Conservation (phyloP, 2,329 filamentous ascomycete species). For the Cytospora schulzeri region DNA sequence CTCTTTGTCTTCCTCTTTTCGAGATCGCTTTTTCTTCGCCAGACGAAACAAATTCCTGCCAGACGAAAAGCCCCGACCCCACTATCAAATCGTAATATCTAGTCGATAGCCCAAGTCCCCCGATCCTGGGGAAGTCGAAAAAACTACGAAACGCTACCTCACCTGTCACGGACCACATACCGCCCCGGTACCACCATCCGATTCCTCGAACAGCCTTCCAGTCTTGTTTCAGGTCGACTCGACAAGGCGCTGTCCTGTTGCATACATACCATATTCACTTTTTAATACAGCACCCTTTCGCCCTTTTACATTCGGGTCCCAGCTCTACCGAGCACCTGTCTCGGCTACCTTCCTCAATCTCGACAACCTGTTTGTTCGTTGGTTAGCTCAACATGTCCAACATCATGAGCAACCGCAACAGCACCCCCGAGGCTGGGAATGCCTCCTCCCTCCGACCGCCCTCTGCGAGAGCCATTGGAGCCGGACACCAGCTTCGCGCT, state of each 20-base stretch:
- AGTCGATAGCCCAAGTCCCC: constrained; percentile 13
- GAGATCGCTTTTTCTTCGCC: constrained; percentile 41
- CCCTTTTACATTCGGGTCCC: constrained; percentile 23
- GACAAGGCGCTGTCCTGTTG: constrained; percentile 30
- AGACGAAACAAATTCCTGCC: constrained; percentile 35
- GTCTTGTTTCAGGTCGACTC: constrained; percentile 42
- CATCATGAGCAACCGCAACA: constrained; percentile 86
- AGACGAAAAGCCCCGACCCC: constrained; percentile 19
- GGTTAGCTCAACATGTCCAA: constrained; percentile 63
- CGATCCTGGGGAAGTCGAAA: constrained; percentile 24
- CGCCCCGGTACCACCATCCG: constrained; percentile 29
- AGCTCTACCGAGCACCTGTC: constrained; percentile 25
- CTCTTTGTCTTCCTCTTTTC: constrained; percentile 24
- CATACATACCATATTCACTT: constrained; percentile 28
- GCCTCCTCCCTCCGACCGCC: constrained; percentile 82
- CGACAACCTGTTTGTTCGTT: constrained; percentile 18
- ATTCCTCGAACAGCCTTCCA: constrained; percentile 36
- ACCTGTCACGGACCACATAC: constrained; percentile 40
- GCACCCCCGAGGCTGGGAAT: constrained; percentile 88
- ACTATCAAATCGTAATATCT: constrained; percentile 27
- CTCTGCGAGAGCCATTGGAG: constrained; percentile 73
- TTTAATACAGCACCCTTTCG: constrained; percentile 28
- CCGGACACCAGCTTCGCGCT: constrained; percentile 84
- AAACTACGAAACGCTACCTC: constrained; percentile 41
- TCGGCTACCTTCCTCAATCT: constrained; percentile 24